Evolutionary conservation across 2,329 filamentous ascomycete species (phyloP).

Genomic region (Diaporthe longicolla): DNA sequence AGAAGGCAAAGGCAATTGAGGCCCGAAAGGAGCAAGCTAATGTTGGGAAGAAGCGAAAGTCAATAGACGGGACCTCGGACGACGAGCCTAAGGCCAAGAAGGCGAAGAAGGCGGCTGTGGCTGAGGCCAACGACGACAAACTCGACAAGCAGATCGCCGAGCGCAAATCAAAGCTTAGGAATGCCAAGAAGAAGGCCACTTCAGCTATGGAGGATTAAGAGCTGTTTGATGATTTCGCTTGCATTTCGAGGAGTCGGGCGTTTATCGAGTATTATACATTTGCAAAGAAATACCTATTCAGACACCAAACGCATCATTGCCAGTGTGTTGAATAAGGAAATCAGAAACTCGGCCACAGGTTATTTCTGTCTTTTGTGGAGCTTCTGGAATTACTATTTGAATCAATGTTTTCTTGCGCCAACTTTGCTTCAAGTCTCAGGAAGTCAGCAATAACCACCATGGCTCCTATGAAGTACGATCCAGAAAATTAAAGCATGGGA

Average conservation of each 20-base stretch:
- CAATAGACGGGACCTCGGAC: constrained; percentile 52
- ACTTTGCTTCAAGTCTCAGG: not conserved
- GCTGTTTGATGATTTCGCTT: constrained; percentile 41
- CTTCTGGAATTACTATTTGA: not conserved
- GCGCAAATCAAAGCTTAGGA: constrained; percentile 69
- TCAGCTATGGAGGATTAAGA: constrained; percentile 62
- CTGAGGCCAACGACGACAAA: constrained; percentile 65
- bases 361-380: not conserved
- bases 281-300: constrained; percentile 8
- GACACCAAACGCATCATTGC: not conserved
- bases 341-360: not conserved
- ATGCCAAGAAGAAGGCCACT: constrained; percentile 71
- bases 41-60: constrained; percentile 76
- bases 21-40: constrained; percentile 65
- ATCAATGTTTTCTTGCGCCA: not conserved
- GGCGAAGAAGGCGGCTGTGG: constrained; percentile 46
- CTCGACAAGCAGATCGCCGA: constrained; percentile 73
- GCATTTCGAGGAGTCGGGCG: constrained; percentile 41
- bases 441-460: too few species aligned
- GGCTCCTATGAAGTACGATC: not conserved
- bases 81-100: constrained; percentile 48
- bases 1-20: constrained; percentile 61
- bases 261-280: constrained; percentile 23
- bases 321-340: not conserved
- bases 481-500: too few species aligned